phyloP scores from a whole-genome alignment of 1,284 basidiomycete genomes.

The Ganoderma resinaceum region DNA sequence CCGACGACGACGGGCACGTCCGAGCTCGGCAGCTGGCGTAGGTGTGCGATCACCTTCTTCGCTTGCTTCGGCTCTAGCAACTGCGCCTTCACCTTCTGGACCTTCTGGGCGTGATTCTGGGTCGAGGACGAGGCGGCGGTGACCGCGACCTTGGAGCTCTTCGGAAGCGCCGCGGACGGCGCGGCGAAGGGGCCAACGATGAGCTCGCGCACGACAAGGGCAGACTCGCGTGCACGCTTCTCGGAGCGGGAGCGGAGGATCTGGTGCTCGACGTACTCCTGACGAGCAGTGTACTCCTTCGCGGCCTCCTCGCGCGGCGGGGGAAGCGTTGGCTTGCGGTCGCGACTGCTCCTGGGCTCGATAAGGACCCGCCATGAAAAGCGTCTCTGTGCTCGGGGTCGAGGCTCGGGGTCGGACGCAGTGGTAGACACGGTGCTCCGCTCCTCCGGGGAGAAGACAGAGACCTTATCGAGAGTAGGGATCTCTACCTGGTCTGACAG shows the following conservation, averaged over 20 bases:
- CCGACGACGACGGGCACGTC: conserved; percentile 33
- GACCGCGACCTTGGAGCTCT: conserved; percentile 45
- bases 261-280: conserved; percentile 25
- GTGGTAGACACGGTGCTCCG: conserved; percentile 1
- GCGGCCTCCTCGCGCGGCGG: conserved; percentile 43
- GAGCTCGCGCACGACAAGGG: conserved; percentile 65
- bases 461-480: background rate
- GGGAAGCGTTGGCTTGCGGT: conserved; percentile 46
- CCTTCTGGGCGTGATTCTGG: conserved; percentile 47
- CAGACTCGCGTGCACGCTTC: conserved; percentile 68
- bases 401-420: background rate
- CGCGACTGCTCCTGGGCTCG: conserved; percentile 23
- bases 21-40: conserved; percentile 54
- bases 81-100: conserved; percentile 75
- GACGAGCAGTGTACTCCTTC: conserved; percentile 21
- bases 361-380: conserved; percentile 38
- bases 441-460: background rate
- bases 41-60: conserved; percentile 71
- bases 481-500: background rate
- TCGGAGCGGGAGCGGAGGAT: conserved; percentile 52
- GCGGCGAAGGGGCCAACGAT: conserved; percentile 61
- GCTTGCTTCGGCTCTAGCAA: conserved; percentile 71
- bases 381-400: conserved; percentile 30
- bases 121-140: conserved; percentile 39
- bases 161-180: conserved; percentile 34